Base-by-base conservation (phyloP, 2,329 filamentous ascomycete species). In the Moelleriella libera region DNA sequence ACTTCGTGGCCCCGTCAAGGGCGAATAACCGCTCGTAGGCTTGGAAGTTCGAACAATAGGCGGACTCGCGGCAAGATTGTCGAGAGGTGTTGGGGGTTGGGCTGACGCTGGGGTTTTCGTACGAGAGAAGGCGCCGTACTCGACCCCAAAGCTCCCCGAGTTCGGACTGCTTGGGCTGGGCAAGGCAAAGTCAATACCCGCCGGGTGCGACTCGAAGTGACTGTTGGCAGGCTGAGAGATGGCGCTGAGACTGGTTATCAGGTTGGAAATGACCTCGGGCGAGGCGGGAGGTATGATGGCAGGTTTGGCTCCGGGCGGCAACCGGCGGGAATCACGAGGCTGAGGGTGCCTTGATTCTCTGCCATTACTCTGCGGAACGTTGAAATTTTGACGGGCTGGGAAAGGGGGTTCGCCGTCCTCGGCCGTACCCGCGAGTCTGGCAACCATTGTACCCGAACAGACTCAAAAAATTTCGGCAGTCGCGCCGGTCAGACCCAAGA, bases 31-130 rank as follows among this genome's bases (percentile, higher is more conserved):
- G 45, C 84, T 87, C 0, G 85, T 85, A 6, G 82, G 83, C 62
- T 89, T 89, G 32, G 87, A 78, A 32, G 89, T 94, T 53, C 83
- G 82, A 55, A 94, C 76, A 47, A 90, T 76, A 14, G 88, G 88
- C 10, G 87, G 68, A 44, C 70, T 68, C 28, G 79, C 78, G 31
- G 79, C 73, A 43, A 81, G 66, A 47, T 82, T 75, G 64, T 81
- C 74, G 53, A 81, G 63, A 9, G 73, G 68, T 5, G 68, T 55
- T 42, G 57, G 57, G 37, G 72, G 68, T 45, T 75, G 68, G 43
- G 68, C 58, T 10, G 72, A 58, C 14, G 76, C 70, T 46, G 71
- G 70, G 32, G 71, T 65, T 14, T 69, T 66, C 5, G 74, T 68
- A 44, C 73, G 67, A 45, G 73, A 68, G 61, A 78, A 83, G 50